Base-by-base conservation (phyloP, 2,329 filamentous ascomycete species). In the Fusarium euwallaceae region DNA sequence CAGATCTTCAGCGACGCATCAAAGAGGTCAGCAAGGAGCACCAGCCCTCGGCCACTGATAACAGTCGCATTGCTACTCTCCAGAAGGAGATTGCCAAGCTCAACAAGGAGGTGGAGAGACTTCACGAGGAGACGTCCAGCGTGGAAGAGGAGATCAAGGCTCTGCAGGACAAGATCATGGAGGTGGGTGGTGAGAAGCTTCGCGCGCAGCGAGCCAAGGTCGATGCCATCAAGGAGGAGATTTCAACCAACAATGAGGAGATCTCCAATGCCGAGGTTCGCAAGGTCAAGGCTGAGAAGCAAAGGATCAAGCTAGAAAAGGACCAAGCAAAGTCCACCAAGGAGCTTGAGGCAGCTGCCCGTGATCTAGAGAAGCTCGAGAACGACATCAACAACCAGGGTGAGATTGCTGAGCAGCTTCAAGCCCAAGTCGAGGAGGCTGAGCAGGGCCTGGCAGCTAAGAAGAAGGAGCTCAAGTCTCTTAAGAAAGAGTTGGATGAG, bases 91-190 rank as follows among this genome's bases (percentile, higher is more conserved):
- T 98, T 61, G 85, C 88, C 9, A 90, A 91, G 69, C 88, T 97
- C 71, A 91, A 95, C 78, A 91, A 90, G 75, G 94, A 98, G 78
- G 90, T 98, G 12, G 90, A 93, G 68, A 93, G 93, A 78, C 88
- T 99, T 11, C 94, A 92, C 71, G 88, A 90, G 11, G 95, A 98
- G 83, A 98, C 94, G n/a, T 91, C 94, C 2, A 97, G 92, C 55
- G 92, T 98, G 10, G 97, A 99, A 81, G 92, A 92, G 29, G 97
- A 98, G 83, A 98, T 99, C 84, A 96, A 97, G 84, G 89, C 89
- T 22, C 87, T 99, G 1, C 96, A 99, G 81, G 93, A 97, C 88
- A 97, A 95, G 87, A 99, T 99, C 80, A 98, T 99, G 97, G 93
- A 98, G 83, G 93, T 98, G 73, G 97, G 97, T 80, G 97, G 97